phyloP scores from a whole-genome alignment of 2,329 filamentous ascomycete species.

The Colletotrichum tropicale region DNA sequence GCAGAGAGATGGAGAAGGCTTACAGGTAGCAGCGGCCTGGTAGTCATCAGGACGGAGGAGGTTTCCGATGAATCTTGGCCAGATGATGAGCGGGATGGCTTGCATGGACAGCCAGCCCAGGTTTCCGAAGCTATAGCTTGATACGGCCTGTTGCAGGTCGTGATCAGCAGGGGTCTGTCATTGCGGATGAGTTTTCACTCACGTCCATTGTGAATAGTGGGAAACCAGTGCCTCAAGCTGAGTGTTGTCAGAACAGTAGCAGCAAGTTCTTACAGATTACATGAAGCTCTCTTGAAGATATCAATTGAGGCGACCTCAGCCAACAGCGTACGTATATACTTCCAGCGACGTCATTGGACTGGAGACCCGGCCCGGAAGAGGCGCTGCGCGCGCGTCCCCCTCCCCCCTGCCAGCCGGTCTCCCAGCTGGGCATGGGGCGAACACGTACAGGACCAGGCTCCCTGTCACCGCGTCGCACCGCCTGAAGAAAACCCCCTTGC shows the following conservation, averaged over 20 bases:
- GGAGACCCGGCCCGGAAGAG: background rate
- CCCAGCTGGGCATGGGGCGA: background rate
- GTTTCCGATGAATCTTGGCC: conserved; percentile 51
- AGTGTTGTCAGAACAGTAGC: background rate
- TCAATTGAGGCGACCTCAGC: background rate
- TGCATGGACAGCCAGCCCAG: conserved; percentile 56
- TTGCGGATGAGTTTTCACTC: background rate
- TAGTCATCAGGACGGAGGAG: conserved; percentile 40
- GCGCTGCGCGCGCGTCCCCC: background rate
- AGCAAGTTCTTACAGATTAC: background rate
- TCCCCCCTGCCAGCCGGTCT: background rate
- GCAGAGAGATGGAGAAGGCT: background rate
- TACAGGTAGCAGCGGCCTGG: conserved; percentile 30
- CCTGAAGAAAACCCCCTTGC: background rate
- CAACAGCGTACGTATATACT: background rate
- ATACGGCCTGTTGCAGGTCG: conserved; percentile 44
- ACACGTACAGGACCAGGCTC: background rate
- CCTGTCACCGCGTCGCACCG: background rate
- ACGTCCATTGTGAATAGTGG: conserved; percentile 29
- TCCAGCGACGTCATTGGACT: conserved; percentile 17
- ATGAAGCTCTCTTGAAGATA: background rate
- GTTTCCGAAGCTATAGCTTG: conserved; percentile 55
- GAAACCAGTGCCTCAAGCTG: background rate
- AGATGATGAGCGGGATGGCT: conserved; percentile 50
- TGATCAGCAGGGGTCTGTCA: background rate